Evolutionary conservation across 2,329 filamentous ascomycete genomes (phyloP).

Genomic region (Microcyclosporella mali): DNA sequence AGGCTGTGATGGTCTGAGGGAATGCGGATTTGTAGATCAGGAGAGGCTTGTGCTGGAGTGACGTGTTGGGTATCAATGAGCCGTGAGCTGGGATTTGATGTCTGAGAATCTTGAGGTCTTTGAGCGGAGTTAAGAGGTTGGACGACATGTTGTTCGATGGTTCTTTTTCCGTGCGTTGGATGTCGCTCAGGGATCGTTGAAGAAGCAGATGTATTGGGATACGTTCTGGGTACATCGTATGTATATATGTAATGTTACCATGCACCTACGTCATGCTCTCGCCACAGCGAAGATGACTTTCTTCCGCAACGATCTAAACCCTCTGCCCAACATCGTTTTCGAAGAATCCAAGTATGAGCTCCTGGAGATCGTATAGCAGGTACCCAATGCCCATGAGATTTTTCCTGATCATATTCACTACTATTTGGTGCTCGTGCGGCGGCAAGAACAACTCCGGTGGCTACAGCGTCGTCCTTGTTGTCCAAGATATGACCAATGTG

Average conservation of each 20-base stretch:
- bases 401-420: no score
- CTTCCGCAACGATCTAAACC: no score
- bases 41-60: conserved; percentile 56
- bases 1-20: conserved; percentile 36
- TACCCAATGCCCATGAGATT: no score
- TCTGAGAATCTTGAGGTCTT: conserved; percentile 50
- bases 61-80: conserved; percentile 56
- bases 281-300: no score
- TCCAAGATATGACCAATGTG: no score
- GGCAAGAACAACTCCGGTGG: no score
- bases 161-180: background rate
- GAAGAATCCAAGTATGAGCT: no score
- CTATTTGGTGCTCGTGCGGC: no score
- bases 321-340: no score
- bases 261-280: conserved; percentile 4
- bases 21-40: conserved; percentile 61
- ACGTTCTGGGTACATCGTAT: background rate
- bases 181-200: background rate
- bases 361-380: no score
- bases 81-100: conserved; percentile 54
- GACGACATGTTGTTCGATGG: conserved; percentile 8
- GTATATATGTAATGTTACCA: background rate
- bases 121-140: conserved; percentile 38
- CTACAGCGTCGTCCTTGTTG: no score
- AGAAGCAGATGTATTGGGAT: background rate